These are phyloP conservation scores for Monilinia polystroma DNA, from an alignment of 2,329 filamentous ascomycete genomes.

Conservation along the genomic window DNA sequence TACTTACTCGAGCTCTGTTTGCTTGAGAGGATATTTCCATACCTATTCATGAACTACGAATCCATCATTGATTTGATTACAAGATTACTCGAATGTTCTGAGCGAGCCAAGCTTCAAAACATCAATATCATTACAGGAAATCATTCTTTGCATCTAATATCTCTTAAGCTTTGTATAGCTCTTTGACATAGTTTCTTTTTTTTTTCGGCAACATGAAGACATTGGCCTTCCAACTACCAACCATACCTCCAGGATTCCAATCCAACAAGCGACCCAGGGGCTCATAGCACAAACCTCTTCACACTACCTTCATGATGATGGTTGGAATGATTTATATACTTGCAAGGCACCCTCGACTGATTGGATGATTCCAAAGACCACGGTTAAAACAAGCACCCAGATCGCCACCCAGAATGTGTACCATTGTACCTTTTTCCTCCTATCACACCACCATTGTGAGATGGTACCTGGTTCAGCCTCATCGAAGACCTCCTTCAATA, in stretches of 20 bases:
- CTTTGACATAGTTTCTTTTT: too few species aligned
- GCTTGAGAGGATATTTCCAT: background rate
- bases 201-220: too few species aligned
- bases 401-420: constrained; percentile 31
- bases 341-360: background rate
- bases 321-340: constrained; percentile 1
- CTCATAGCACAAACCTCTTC: too few species aligned
- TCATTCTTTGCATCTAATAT: background rate
- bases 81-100: background rate
- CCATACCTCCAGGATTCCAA: too few species aligned
- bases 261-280: too few species aligned
- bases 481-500: constrained; percentile 32
- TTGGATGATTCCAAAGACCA: constrained; percentile 43
- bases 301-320: background rate
- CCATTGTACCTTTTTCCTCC: constrained; percentile 45
- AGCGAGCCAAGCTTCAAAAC: too few species aligned
- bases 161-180: too few species aligned
- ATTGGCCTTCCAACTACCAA: too few species aligned
- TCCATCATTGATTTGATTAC: background rate
- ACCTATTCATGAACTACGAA: background rate
- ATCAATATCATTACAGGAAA: background rate
- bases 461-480: constrained; percentile 10
- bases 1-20: background rate
- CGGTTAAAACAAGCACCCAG: background rate
- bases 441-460: constrained; percentile 44